A percentile compares a stretch with the other conserved stretches of the same genome.
phyloP scores from a whole-genome alignment of 2,329 filamentous ascomycete genomes.

The Penicillium sp. region DNA sequence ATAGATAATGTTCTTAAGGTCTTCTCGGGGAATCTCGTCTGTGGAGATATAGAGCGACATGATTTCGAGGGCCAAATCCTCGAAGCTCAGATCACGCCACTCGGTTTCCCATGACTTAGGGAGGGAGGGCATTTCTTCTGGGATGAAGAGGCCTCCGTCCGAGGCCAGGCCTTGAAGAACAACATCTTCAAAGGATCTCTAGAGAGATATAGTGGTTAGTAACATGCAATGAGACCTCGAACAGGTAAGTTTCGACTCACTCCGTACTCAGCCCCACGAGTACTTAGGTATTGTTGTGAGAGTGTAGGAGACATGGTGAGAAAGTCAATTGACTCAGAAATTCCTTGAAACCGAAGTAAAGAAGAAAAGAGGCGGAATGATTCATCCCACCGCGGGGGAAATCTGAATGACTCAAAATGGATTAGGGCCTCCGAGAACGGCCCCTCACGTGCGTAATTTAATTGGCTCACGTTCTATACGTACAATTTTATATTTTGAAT shows the following conservation, averaged over 20 bases:
- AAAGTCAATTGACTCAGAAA: constrained; percentile 3
- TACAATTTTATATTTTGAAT: neutral
- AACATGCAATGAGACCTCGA: neutral
- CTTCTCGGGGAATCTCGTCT: constrained; percentile 73
- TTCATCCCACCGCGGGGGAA: constrained; percentile 22
- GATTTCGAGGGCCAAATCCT: constrained; percentile 66
- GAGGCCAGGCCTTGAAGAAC: constrained; percentile 84
- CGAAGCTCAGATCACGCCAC: neutral
- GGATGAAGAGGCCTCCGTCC: constrained; percentile 87
- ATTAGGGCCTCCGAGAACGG: constrained; percentile 31
- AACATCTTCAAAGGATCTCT: constrained; percentile 62
- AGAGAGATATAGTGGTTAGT: constrained; percentile 53
- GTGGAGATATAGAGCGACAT: constrained; percentile 84
- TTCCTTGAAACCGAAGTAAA: neutral
- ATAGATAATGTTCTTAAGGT: constrained; percentile 79
- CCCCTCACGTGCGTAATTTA: constrained; percentile 22
- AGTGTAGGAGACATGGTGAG: constrained; percentile 27
- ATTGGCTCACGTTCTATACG: neutral
- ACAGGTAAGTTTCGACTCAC: constrained; percentile 21
- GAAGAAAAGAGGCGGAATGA: constrained; percentile 10
- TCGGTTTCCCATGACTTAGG: constrained; percentile 10
- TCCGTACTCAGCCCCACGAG: constrained; percentile 32
- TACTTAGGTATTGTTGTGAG: constrained; percentile 35
- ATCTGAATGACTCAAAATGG: constrained; percentile 11
- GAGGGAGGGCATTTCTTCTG: constrained; percentile 52